phyloP scores from a whole-genome alignment of 1,284 basidiomycete species.

The Neonothopanus nambi region DNA sequence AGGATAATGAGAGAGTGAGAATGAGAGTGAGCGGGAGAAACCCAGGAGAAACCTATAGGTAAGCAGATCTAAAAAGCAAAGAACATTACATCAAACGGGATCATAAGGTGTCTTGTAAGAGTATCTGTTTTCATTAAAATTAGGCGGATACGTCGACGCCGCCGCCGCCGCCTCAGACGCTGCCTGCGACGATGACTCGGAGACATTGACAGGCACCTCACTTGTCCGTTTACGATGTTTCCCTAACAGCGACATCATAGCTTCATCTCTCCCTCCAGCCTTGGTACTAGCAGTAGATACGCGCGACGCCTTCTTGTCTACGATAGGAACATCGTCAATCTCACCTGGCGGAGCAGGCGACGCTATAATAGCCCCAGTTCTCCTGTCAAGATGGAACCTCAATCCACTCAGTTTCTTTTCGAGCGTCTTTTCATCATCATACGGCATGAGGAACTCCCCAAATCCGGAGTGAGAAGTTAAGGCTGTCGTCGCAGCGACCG shows the following conservation, averaged over 20 bases:
- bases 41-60: no score
- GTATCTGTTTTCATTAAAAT: no score
- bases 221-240: constrained; percentile 5
- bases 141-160: background rate
- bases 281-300: constrained; percentile 22
- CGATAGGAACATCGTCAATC: background rate
- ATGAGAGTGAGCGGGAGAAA: no score
- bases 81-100: background rate
- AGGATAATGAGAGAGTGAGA: no score
- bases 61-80: background rate
- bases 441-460: constrained; percentile 60
- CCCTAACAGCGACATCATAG: constrained; percentile 39
- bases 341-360: constrained; percentile 25
- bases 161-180: constrained; percentile 13
- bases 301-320: constrained; percentile 4
- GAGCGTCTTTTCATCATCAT: constrained; percentile 48
- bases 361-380: constrained; percentile 64
- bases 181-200: constrained; percentile 8
- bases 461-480: constrained; percentile 63
- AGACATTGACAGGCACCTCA: background rate
- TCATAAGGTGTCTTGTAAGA: constrained; percentile 8
- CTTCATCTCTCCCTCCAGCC: constrained; percentile 34
- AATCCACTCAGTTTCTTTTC: constrained; percentile 50
- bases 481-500: constrained; percentile 54
- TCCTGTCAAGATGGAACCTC: constrained; percentile 54